These are phyloP conservation scores for Didymella arachidicola DNA, from an alignment of 2,329 filamentous ascomycete genomes.

Conservation along the genomic window DNA sequence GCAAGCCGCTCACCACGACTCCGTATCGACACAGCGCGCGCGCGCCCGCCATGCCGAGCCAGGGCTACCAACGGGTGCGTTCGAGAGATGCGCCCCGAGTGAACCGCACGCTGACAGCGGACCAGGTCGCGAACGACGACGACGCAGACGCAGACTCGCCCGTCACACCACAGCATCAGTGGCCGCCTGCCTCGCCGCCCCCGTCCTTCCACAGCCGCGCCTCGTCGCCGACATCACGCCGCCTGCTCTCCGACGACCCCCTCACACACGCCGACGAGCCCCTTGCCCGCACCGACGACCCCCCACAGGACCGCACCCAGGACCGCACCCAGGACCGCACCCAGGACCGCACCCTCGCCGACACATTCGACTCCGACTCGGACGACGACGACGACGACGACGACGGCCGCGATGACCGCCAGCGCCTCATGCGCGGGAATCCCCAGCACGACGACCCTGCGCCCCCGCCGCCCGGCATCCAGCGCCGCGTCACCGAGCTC, in stretches of 20 bases:
- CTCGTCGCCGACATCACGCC: conserved; percentile 68
- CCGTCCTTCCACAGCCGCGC: conserved; percentile 90
- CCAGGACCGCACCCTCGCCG: conserved; percentile 81
- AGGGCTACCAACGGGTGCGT: conserved; percentile 60
- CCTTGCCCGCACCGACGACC: conserved; percentile 59
- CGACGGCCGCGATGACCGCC: conserved; percentile 79
- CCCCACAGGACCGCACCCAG: conserved; percentile 74
- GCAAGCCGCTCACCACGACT: background rate
- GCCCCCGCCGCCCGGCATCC: conserved; percentile 47
- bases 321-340: conserved; percentile 49
- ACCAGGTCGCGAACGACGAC: conserved; percentile 55
- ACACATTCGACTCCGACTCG: conserved; percentile 84
- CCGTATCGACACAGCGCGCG: background rate
- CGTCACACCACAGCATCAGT: conserved; percentile 39
- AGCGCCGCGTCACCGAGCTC: conserved; percentile 62
- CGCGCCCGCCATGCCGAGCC: conserved; percentile 51
- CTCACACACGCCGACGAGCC: conserved; percentile 24
- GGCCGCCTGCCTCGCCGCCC: conserved; percentile 58
- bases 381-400: conserved; percentile 71
- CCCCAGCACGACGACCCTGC: conserved; percentile 36
- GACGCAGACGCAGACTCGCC: conserved; percentile 54
- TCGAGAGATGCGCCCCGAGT: background rate
- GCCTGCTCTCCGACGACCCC: conserved; percentile 60
- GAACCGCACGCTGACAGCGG: conserved; percentile 4
- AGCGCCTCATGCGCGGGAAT: conserved; percentile 80